Evolutionary conservation across 331 rosid genomes (phyloP), one percentile per base, ranked within the genome.

Genomic region (Acacia concinna): DNA sequence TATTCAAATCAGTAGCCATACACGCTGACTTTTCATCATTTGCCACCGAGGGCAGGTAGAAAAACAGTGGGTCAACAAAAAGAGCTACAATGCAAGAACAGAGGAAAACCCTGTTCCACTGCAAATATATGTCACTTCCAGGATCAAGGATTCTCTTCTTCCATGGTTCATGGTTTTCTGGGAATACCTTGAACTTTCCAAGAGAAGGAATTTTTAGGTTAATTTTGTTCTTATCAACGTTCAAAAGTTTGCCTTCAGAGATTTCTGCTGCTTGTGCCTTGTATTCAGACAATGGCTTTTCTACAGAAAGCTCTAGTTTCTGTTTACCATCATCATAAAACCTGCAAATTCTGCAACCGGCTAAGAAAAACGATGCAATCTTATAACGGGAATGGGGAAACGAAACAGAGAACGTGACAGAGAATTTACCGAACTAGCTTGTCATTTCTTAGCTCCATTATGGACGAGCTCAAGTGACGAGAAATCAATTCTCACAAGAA

Each of bases 11-110:
- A 77, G 91, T 86, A 5, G 77, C 83, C 97, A 91, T 84, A 80
- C 99, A 95, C 3, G 87, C 86, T 9, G 95, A 77, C 17, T 69
- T 78, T 11, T 72, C 79, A 47, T 66, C 68, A 69, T 78, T 84
- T 51, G 70, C 81, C 25, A 88, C 93, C 9, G 89, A 78, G 6
- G 97, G 97, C 30, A 93, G 88, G 87, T 88, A 95, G 84, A 95
- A 93, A 85, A 95, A 93, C 27, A 95, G 64, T 5, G 98, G 98
- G 82, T 95, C 99, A 76, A 93, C 88, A 70, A 93, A 95, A 43
- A 95, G 86, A 4, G 98, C 85, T 3, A 91, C 84, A 59, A 95
- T 70, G 84, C 94, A 95, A 78, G 91, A 86, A 77, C 83, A 83
- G 2, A 95, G 80, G 60, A 95, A 93, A 35, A 87, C 83, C 54